phyloP scores from a whole-genome alignment of 2,329 filamentous ascomycete species.

The Colletotrichum siamense region DNA sequence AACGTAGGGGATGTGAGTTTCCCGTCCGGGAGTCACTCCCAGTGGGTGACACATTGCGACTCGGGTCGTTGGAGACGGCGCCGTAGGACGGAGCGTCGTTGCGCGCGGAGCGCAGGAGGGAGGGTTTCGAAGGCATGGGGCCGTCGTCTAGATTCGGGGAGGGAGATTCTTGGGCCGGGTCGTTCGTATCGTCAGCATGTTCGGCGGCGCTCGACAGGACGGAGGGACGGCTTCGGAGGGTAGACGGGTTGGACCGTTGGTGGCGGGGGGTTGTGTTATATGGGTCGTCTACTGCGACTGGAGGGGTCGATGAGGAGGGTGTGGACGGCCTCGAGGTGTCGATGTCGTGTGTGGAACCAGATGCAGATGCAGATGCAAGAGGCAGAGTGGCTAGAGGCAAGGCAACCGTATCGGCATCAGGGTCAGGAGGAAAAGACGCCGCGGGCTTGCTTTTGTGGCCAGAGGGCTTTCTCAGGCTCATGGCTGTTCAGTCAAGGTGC shows the following conservation, averaged over 20 bases:
- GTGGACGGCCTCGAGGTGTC: neutral
- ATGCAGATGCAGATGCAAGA: conserved; percentile 3
- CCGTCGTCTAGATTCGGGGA: conserved; percentile 17
- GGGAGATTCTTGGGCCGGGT: neutral
- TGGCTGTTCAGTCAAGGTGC: neutral
- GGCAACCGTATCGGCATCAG: conserved; percentile 16
- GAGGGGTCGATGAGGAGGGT: conserved; percentile 4
- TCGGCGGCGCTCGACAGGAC: conserved; percentile 8
- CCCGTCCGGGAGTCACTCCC: conserved; percentile 36
- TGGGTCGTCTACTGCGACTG: conserved; percentile 5
- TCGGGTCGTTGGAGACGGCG: conserved; percentile 40
- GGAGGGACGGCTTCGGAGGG: conserved; percentile 8
- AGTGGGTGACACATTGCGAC: conserved; percentile 39
- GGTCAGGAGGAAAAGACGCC: conserved; percentile 8
- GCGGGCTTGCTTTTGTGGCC: conserved; percentile 18
- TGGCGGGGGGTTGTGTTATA: conserved; percentile 12
- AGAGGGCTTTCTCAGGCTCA: conserved; percentile 17
- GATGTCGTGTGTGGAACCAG: neutral
- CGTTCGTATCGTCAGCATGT: conserved; percentile 22
- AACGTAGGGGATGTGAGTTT: conserved; percentile 36
- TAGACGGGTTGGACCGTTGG: conserved; percentile 1
- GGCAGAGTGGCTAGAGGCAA: conserved; percentile 12
- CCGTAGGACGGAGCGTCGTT: conserved; percentile 41
- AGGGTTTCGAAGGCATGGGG: conserved; percentile 30
- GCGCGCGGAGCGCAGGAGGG: conserved; percentile 34